Conservation (phyloP, 2,329 filamentous ascomycete genomes). For the Pyrenophora seminiperda region DNA sequence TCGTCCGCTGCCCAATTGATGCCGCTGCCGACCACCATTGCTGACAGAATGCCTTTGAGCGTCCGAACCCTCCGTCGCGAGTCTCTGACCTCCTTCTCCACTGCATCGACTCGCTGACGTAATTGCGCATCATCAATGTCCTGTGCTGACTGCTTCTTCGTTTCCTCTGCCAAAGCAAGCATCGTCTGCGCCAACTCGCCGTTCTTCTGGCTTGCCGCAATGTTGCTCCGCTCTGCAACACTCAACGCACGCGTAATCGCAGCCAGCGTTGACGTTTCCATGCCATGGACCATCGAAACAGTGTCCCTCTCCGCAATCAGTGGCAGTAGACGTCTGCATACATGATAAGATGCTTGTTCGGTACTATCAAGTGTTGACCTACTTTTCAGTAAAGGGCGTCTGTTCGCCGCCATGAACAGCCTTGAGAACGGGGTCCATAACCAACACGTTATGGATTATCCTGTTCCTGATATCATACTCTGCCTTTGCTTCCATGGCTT, state of each 20-base stretch:
- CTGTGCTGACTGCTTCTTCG: constrained; percentile 59
- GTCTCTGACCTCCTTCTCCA: constrained; percentile 64
- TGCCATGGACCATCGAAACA: constrained; percentile 67
- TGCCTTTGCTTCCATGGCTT: constrained; percentile 72
- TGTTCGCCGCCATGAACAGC: constrained; percentile 73
- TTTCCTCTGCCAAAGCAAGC: constrained; percentile 65
- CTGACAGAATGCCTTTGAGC: constrained; percentile 79
- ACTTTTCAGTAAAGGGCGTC: constrained; percentile 72
- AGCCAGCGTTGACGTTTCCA: constrained; percentile 61
- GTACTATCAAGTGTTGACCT: constrained; percentile 24
- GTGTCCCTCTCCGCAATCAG: constrained; percentile 70
- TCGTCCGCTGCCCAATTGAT: constrained; percentile 79
- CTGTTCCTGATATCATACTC: constrained; percentile 71
- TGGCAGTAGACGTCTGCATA: constrained; percentile 68
- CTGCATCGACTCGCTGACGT: constrained; percentile 60
- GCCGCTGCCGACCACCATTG: constrained; percentile 79
- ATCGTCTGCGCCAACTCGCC: constrained; percentile 66
- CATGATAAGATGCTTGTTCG: constrained; percentile 13
- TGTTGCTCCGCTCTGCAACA: constrained; percentile 62
- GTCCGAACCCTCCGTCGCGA: constrained; percentile 72
- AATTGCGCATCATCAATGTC: constrained; percentile 60
- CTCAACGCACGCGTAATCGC: constrained; percentile 60
- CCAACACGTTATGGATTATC: constrained; percentile 70
- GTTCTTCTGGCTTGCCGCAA: constrained; percentile 64
- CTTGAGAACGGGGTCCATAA: constrained; percentile 75